Evolutionary conservation across 2,329 filamentous ascomycete genomes (phyloP).

Genomic region (Pseudocercospora fuligena): DNA sequence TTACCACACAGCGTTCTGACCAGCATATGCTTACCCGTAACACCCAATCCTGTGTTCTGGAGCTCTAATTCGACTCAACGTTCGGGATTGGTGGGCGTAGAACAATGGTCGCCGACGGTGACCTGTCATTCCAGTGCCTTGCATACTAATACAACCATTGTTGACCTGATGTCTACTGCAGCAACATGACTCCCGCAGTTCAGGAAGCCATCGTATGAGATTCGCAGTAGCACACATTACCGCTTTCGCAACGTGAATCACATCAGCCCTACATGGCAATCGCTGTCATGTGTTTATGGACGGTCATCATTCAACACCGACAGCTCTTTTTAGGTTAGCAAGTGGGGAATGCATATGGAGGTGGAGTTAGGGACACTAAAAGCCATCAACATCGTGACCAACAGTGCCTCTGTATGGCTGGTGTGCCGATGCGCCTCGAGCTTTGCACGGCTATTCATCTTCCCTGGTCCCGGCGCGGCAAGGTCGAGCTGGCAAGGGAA

Average conservation of each 20-base stretch:
- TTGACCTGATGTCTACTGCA: neutral
- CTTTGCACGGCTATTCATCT: neutral
- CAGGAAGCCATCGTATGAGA: too few species aligned
- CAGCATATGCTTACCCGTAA: neutral
- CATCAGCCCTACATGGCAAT: neutral
- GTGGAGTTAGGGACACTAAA: neutral
- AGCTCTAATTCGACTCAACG: neutral
- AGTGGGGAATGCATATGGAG: constrained; percentile 7
- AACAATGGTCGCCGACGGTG: too few species aligned
- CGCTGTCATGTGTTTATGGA: neutral
- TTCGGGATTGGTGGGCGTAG: too few species aligned
- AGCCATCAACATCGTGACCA: neutral
- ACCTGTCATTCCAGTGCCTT: too few species aligned
- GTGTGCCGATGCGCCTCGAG: neutral
- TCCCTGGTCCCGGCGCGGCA: neutral
- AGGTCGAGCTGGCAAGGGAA: neutral
- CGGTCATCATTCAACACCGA: neutral
- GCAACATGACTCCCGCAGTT: neutral
- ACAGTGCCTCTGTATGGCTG: neutral
- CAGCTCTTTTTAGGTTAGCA: neutral
- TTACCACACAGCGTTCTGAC: neutral
- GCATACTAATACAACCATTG: too few species aligned
- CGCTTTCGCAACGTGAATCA: neutral
- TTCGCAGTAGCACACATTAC: too few species aligned
- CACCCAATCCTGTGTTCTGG: neutral